Evolutionary conservation across 2,329 filamentous ascomycete genomes (phyloP), one percentile per base, ranked within the genome.

Genomic region (Rugonectria rugulosa): DNA sequence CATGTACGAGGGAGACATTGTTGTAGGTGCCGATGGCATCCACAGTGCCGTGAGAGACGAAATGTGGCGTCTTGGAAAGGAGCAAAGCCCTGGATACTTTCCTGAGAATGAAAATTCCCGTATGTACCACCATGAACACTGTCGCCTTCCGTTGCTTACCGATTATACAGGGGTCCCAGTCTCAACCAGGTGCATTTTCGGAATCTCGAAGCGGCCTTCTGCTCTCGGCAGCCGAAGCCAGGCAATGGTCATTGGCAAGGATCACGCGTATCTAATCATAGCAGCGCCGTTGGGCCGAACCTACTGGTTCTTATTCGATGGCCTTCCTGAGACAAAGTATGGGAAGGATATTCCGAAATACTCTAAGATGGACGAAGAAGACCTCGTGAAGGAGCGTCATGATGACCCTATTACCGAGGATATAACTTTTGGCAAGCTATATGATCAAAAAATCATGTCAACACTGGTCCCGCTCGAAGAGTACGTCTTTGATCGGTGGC

Each of bases 21-120:
- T 77, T 5, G 62, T 77, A 5, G 74, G 75, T 6, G 70, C 72
- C 5, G 76, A 78, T 49, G 75, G 77, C 12, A 67, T 77, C 14
- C 69, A 76, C 53, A 77, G 75, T 62, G 52, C 57, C 2, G 65
- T 74, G 4, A 62, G 77, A 15, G 45, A 62, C 6, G 68, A 72
- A 31, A 69, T 69, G 66, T 50, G 44, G 21, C 55, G 64, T 6
- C 51, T 68, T 2, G 68, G 44, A 12, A 46, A 65, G 21, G 56
- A 57, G 12, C 53, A 62, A 1, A 49, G 68, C 19, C 64, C 68
- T 5, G 68, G 66, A 3, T 65, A 63, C 32, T 69, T 72, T 23
- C 27, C 57, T 1, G 40, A 24, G 0, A 44, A 53, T 2, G 66
- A 72, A 20, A 47, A 63, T 17, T 55, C 64, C 10, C 19, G 38